Base-by-base conservation (phyloP, 306 rosid species). In the Fragaria iinumae region DNA sequence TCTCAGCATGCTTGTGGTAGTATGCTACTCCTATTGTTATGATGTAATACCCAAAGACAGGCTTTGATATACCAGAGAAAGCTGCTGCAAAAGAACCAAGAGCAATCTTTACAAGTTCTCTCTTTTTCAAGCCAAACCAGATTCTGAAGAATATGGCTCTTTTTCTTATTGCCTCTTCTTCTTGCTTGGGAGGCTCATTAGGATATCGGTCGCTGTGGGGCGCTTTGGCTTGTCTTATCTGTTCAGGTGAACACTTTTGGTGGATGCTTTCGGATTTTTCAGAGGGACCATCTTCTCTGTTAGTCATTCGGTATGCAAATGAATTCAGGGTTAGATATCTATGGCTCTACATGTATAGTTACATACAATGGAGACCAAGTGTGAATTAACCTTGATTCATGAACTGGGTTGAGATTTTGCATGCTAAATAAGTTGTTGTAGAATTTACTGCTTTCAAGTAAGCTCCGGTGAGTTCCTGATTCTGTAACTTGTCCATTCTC, bases 51-150 rank as follows among this genome's bases (percentile, higher is more conserved):
- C 98, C 97, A 43, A 93, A 93, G 69, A 89, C 41, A 32, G 97
- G 98, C 85, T 93, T 93, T 56, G 97, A 89, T 82, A 91, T 88
- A 72, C 98, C 92, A 7, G 98, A 91, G 89, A 87, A 84, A 81
- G 84, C 84, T 67, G 82, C 86, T 56, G 83, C 84, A 50, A 75
- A 72, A 44, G 83, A 74, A 65, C 98, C 92, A 74, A 89, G 47
- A 49, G 76, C 87, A 75, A 86, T 85, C 83, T 84, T 93, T 76
- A 55, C 79, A 11, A 88, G 79, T 59, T 93, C 97, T 72, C 76
- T 80, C 80, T 74, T 83, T 70, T 55, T 80, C 68, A 93, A 75
- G 79, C 77, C 92, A 83, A 84, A 91, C 98, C 98, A 93, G 69
- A 93, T 91, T 86, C 96, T 86, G 80, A 88, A 88, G 85, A 93